Conservation (phyloP, 2,329 filamentous ascomycete species). For the Colletotrichum sp. region DNA sequence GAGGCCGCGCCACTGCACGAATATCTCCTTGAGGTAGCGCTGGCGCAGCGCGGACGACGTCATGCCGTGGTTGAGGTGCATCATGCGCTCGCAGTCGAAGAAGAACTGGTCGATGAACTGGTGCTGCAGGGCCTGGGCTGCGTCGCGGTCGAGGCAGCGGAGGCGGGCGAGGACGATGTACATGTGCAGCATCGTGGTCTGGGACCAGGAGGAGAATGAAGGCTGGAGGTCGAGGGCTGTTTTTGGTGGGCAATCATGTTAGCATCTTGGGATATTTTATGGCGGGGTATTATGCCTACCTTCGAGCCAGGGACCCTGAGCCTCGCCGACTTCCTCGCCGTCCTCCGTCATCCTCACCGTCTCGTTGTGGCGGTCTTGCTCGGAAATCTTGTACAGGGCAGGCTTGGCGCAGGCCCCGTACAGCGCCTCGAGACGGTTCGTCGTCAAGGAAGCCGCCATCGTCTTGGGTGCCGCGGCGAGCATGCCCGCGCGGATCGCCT, state of each 20-base stretch:
- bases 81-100: conserved; percentile 83
- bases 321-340: conserved; percentile 82
- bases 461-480: conserved; percentile 19
- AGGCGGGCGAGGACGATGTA: conserved; percentile 87
- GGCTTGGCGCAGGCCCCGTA: conserved; percentile 77
- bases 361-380: conserved; percentile 67
- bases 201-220: conserved; percentile 95
- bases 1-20: conserved; percentile 89
- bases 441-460: conserved; percentile 12
- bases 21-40: conserved; percentile 83
- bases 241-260: not conserved
- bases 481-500: conserved; percentile 10
- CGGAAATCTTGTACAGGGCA: conserved; percentile 78
- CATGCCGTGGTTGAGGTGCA: conserved; percentile 80
- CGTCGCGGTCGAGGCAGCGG: conserved; percentile 74
- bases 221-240: conserved; percentile 78
- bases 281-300: conserved; percentile 54
- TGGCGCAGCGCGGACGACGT: conserved; percentile 63
- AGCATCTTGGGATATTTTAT: not conserved
- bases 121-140: conserved; percentile 80
- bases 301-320: conserved; percentile 80
- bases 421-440: conserved; percentile 59
- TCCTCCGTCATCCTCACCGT: conserved; percentile 74
- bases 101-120: conserved; percentile 96
- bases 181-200: conserved; percentile 95